Base-by-base conservation (phyloP, 495 filamentous ascomycete genomes). In the Usnea hakonensis region DNA sequence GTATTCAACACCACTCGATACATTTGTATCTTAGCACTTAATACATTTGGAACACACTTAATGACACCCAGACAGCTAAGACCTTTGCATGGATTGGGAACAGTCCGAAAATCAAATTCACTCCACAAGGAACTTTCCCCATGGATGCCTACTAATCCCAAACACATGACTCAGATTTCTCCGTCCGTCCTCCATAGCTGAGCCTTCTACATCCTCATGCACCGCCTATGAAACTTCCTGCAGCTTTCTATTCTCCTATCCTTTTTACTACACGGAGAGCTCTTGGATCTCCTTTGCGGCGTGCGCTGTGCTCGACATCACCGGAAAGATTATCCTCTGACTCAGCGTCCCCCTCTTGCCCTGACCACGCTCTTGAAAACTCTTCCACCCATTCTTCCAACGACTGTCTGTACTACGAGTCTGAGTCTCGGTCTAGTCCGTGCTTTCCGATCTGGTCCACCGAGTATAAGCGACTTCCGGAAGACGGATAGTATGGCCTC, bases 141-240 rank as follows among this genome's bases (percentile, higher is more conserved):
- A 16, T 43, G 50, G 41, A 28, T 61, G 46, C 21, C 33, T 32
- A 38, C 26, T 21, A 55, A 32, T 9, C 1, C 28, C 16, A 28
- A 32, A 55, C 14, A 43, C 3, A 61, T 54, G 50, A 61, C 37
- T 55, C 48, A 44, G 37, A 17, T 54, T 41, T 35, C 37, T 61
- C 48, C 48, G 48, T 16, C 53, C 23, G 23, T 61, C 23, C 55
- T 28, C 13, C 4, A 28, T 57, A 37, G 32, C 11, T 21, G 41
- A 17, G 14, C 23, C 19, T 8, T n/a, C 19, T 40, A 43, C 48
- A 43, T 23, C 33, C 37, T n/a, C 37, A 35, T 30, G 32, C 16
- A 19, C 14, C 16, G 19, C 53, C 26, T n/a, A 35, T 61, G 37
- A 43, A 43, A 55, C 35, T 33, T 1, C 41, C 50, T 53, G 32